Conservation (phyloP, 352 stramenopile species). For the Globisporangium cystogenes region DNA sequence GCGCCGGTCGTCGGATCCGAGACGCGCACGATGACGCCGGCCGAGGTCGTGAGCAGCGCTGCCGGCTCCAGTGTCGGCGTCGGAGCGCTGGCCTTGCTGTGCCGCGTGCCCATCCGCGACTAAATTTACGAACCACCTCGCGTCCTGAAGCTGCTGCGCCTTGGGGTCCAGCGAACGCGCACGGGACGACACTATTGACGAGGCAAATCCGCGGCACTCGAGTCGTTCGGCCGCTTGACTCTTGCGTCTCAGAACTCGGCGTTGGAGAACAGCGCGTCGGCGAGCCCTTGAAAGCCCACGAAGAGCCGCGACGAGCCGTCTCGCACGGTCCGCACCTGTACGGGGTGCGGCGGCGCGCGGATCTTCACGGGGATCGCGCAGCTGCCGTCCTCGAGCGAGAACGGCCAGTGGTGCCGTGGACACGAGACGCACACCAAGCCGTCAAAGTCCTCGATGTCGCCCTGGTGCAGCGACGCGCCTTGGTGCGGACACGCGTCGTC, state of each 20-base stretch:
- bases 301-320: slow-evolving; percentile 53
- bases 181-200: not conserved
- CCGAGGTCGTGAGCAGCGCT: slow-evolving; percentile 33
- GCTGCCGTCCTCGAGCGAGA: slow-evolving; percentile 69
- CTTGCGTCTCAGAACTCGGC: slow-evolving; percentile 62
- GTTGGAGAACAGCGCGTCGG: slow-evolving; percentile 54
- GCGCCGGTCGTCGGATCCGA: slow-evolving; percentile 15
- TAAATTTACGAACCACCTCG: too few species aligned
- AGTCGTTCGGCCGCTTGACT: not conserved
- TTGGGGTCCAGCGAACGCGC: too few species aligned
- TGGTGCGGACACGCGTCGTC: slow-evolving; percentile 78
- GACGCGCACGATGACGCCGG: slow-evolving; percentile 47
- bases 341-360: slow-evolving; percentile 55
- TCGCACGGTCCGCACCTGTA: slow-evolving; percentile 36
- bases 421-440: slow-evolving; percentile 66
- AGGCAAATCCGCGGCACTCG: not conserved
- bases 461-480: slow-evolving; percentile 71
- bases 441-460: slow-evolving; percentile 84
- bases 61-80: slow-evolving; percentile 25
- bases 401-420: slow-evolving; percentile 77
- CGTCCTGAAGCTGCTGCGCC: too few species aligned
- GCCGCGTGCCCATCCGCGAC: slow-evolving; percentile 24
- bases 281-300: slow-evolving; percentile 60
- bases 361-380: slow-evolving; percentile 48
- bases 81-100: slow-evolving; percentile 21